phyloP scores from a whole-genome alignment of 148 eudicot species.

The Agrostemma githago region DNA sequence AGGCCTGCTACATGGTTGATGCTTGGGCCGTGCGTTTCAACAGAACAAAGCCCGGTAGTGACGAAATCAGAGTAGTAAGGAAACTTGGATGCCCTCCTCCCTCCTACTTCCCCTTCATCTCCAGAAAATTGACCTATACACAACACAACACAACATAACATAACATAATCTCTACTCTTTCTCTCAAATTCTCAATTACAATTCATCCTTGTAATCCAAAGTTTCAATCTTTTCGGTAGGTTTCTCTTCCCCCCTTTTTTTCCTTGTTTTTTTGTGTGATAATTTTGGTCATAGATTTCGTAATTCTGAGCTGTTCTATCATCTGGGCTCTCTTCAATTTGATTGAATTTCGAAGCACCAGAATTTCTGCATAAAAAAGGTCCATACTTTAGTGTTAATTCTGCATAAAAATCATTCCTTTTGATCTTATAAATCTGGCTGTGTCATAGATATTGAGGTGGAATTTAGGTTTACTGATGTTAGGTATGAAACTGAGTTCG shows the following conservation, averaged over 20 bases:
- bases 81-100: too few relatives aligned
- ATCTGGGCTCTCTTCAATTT: neutral
- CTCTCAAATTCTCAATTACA: neutral
- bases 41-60: too few relatives aligned
- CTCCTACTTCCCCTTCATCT: neutral
- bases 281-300: neutral
- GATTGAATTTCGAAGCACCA: neutral
- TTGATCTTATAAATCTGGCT: neutral
- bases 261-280: neutral
- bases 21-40: too few relatives aligned
- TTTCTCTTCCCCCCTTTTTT: neutral
- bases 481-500: neutral
- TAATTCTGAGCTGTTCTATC: neutral
- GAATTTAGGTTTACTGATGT: neutral
- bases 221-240: neutral
- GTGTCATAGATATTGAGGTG: neutral
- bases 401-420: neutral
- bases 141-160: too few relatives aligned
- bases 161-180: neutral
- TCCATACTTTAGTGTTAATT: neutral
- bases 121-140: neutral
- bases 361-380: neutral
- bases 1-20: too few relatives aligned
- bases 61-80: too few relatives aligned
- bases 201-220: neutral